Percentiles rank a stretch among this genome's conserved stretches.
These are phyloP conservation scores for Rhodomyrtus psidioides DNA, from an alignment of 441 rosid genomes.

Conservation along the genomic window DNA sequence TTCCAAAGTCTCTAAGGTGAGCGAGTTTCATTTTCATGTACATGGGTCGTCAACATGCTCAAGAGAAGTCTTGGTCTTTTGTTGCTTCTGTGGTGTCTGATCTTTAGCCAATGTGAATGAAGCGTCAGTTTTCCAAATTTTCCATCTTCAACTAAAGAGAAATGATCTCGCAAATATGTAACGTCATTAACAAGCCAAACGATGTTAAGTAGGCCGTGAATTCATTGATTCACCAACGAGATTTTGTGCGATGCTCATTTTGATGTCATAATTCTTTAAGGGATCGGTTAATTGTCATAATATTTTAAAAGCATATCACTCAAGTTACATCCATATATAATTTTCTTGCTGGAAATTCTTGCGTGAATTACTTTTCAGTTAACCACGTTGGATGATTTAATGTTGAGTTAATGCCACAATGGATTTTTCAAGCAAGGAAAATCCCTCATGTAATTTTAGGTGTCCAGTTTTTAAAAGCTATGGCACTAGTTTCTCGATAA, in stretches of 20 bases:
- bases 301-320: neutral
- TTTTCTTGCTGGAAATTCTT: neutral
- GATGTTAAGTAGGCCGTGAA: no score
- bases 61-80: neutral
- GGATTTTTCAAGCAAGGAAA: neutral
- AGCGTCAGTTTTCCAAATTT: no score
- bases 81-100: no score
- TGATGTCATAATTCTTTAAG: neutral
- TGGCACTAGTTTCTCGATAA: neutral
- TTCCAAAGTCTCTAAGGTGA: neutral
- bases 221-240: no score
- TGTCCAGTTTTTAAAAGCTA: neutral
- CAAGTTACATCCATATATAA: no score
- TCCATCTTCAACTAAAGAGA: no score
- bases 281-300: neutral
- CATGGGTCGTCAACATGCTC: neutral
- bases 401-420: neutral
- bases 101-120: no score
- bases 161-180: no score
- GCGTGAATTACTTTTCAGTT: fast-evolving
- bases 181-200: no score
- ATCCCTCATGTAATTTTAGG: neutral
- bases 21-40: neutral
- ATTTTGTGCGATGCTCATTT: neutral
- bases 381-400: neutral